Evolutionary conservation across 2,329 filamentous ascomycete genomes (phyloP), one percentile per base, ranked within the genome.

Genomic region (Penicillium brevicompactum): DNA sequence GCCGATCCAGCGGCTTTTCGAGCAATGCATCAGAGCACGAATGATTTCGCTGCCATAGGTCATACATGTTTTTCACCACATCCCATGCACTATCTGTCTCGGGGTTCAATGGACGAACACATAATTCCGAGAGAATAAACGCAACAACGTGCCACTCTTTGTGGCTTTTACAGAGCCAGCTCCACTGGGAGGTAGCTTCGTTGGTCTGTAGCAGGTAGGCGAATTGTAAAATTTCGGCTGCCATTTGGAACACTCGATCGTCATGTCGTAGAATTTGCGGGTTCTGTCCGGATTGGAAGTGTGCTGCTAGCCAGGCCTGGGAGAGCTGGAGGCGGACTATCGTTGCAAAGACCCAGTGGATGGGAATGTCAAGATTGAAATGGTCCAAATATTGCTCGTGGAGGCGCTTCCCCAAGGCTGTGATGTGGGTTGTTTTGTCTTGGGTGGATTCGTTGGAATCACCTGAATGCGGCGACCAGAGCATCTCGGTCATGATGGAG

Each of bases 211-310:
- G 74, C 1, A 86, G 77, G 50, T 86, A 75, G 18, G 81, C 81
- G 64, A 86, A 82, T 67, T 90, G 87, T 27, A 89, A 78, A 31
- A 88, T 84, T 61, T 90, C 86, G 32, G 90, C 77, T 2, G 85
- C 83, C 0, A 83, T 84, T 27, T 84, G 73, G 64, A 89, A 87
- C 0, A 89, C 78, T 49, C 83, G 82, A 53, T 88, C 82, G 81
- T 80, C 56, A 31, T 38, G 16, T 30, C 16, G 38, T 41, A 27
- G 21, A 5, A 11, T 2, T 48, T 49, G 10, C 38, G n/a, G 22
- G 21, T 22, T 5, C 3, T 42, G n/a, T 51, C 43, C 2, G 11
- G 56, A 40, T 37, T 60, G 46, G 45, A 65, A 52, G 55, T 54
- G 48, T 13, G 42, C 27, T 24, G 60, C 50, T 14, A 91, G 76